Base-by-base conservation (phyloP, 495 filamentous ascomycete species). In the Hypoxylon fuscum region DNA sequence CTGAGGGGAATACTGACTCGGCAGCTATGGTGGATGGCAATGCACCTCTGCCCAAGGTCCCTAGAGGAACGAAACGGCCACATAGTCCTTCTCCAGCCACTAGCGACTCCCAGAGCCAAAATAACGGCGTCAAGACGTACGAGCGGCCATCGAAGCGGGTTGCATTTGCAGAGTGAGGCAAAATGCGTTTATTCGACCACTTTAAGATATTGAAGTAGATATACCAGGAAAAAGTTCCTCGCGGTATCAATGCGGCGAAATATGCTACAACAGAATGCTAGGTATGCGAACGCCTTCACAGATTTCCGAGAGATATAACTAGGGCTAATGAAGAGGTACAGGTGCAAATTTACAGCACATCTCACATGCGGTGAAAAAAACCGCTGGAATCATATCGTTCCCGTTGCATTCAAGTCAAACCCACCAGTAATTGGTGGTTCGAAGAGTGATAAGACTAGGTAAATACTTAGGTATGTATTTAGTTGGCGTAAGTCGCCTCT, bases 11-110 rank as follows among this genome's bases (percentile, higher is more conserved):
- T 2, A 4, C 47, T 5, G 25, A 31, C n/a, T n/a, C 34, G 10
- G 43, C 44, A 34, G 21, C 44, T 27, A 7, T n/a, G 29, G 31
- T 8, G 21, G 35, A 25, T 25, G 44, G 10, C 15, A 12, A 5
- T 25, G 12, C 27, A 1, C 15, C 61, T 15, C 54, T 55, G 11
- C 35, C 57, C 14, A 53, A 34, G 32, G 14, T 45, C 3, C 21
- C 35, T 11, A 61, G 44, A 37, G 51, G 50, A 8, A 21, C 56
- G 1, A 71, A 71, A 35, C 62, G 68, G 34, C 21, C 35, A 18
- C 42, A 5, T 18, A 62, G 47, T 29, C 40, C 55, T 18, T 25
- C 40, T 5, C 14, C 63, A 3, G 15, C 47, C 6, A 20, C n/a
- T 23, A 14, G 22, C 25, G 40, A 42, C 12, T 18, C 31, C 10